Evolutionary conservation across 2,329 filamentous ascomycete genomes (phyloP).

Genomic region (Beauveria caledonica): DNA sequence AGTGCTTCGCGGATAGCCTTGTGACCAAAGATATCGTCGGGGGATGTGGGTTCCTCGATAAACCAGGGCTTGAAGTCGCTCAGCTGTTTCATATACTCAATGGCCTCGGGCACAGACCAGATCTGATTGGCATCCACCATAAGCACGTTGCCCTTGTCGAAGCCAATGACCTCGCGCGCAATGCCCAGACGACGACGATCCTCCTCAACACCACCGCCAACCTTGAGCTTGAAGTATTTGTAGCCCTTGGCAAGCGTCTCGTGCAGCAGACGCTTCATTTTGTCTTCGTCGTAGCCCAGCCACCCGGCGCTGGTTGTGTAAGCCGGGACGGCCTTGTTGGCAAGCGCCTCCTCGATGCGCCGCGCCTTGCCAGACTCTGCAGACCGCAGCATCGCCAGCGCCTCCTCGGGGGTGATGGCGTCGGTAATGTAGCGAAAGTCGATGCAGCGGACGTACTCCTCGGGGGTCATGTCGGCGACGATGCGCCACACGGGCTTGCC

Average conservation of each 20-base stretch:
- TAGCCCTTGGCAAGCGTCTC: constrained; percentile 74
- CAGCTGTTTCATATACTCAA: constrained; percentile 76
- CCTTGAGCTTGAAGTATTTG: constrained; percentile 85
- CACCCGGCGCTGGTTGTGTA: constrained; percentile 89
- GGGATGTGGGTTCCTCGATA: constrained; percentile 88
- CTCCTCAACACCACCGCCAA: constrained; percentile 63
- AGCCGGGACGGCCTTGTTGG: constrained; percentile 70
- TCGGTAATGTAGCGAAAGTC: constrained; percentile 95
- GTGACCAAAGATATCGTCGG: constrained; percentile 84
- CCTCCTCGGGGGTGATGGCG: constrained; percentile 81
- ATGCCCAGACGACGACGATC: constrained; percentile 65
- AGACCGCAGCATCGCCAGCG: constrained; percentile 60
- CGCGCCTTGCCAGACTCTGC: constrained; percentile 59
- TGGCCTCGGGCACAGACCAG: constrained; percentile 84
- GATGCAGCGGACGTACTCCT: constrained; percentile 80
- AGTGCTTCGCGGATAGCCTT: constrained; percentile 77
- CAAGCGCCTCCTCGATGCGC: constrained; percentile 65
- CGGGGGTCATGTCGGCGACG: constrained; percentile 80
- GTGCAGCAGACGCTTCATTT: constrained; percentile 66
- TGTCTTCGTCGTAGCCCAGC: constrained; percentile 84
- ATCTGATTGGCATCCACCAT: constrained; percentile 95
- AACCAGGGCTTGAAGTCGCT: constrained; percentile 84
- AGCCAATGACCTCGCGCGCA: constrained; percentile 72
- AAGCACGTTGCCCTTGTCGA: constrained; percentile 72
- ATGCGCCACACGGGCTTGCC: constrained; percentile 86